Percentiles rank a stretch among this genome's conserved stretches.
Evolutionary conservation across 768 basidiomycete species (phyloP).

Genomic region (Naganishia randhawae): DNA sequence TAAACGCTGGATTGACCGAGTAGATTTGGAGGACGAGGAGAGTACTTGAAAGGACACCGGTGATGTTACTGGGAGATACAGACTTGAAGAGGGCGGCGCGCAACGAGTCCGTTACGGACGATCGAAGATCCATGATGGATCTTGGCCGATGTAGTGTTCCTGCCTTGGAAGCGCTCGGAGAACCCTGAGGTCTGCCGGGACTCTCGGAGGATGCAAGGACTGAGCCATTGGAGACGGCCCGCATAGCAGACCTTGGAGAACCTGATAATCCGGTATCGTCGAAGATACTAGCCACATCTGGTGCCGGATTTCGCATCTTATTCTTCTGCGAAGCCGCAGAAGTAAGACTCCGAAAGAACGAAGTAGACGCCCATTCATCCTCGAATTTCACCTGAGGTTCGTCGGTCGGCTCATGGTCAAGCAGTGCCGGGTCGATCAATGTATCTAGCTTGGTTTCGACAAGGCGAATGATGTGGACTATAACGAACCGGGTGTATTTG

Average conservation of each 20-base stretch:
- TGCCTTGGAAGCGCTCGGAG: background rate
- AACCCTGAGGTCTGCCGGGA: background rate
- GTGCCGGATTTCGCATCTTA: slow-evolving; percentile 12
- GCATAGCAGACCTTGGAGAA: background rate
- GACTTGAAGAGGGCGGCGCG: background rate
- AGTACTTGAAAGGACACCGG: slow-evolving; percentile 75
- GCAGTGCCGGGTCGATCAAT: slow-evolving; percentile 72
- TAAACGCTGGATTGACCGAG: slow-evolving; percentile 79
- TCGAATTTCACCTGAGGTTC: slow-evolving; percentile 80
- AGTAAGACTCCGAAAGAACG: slow-evolving; percentile 52
- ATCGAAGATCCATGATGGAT: slow-evolving; percentile 9
- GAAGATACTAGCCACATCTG: slow-evolving; percentile 19
- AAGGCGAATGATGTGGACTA: slow-evolving; percentile 91
- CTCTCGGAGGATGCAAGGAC: background rate
- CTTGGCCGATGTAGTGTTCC: background rate
- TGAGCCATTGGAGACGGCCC: background rate
- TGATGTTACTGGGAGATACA: slow-evolving; percentile 58
- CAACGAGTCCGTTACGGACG: background rate
- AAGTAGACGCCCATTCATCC: slow-evolving; percentile 68
- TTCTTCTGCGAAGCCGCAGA: slow-evolving; percentile 45
- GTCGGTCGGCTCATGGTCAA: slow-evolving; percentile 76
- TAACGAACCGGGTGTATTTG: background rate
- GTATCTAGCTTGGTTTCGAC: slow-evolving; percentile 84
- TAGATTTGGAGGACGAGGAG: slow-evolving; percentile 78
- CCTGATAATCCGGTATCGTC: background rate